Conservation (phyloP, 805 yeast species). For the Ogataea pini region DNA sequence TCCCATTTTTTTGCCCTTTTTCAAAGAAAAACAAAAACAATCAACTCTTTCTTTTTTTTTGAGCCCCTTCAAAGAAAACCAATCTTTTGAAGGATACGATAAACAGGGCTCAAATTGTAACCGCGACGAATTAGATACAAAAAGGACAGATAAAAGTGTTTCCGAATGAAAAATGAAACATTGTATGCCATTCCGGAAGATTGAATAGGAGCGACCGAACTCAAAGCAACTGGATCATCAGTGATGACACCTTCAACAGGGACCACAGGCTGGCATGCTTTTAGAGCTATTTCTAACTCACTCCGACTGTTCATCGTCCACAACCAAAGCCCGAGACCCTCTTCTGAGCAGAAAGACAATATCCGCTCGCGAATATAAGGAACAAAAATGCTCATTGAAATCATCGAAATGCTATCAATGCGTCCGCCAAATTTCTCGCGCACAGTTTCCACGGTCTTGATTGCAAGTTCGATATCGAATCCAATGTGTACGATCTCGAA, state of each 20-base stretch:
- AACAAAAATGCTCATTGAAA: slow-evolving; percentile 26
- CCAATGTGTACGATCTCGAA: slow-evolving; percentile 36
- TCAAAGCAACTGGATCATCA: slow-evolving; percentile 19
- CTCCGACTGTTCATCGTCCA: slow-evolving; percentile 38
- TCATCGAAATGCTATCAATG: slow-evolving; percentile 26
- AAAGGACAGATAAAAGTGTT: slow-evolving; percentile 17
- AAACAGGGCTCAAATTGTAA: slow-evolving; percentile 21
- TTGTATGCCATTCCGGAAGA: slow-evolving; percentile 11
- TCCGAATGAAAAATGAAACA: slow-evolving; percentile 17
- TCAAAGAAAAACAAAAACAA: slow-evolving; percentile 3
- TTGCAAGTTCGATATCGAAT: slow-evolving; percentile 26
- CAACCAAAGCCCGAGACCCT: slow-evolving; percentile 34
- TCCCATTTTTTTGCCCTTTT: neutral
- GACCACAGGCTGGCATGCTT: slow-evolving; percentile 21
- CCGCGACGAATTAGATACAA: slow-evolving; percentile 24
- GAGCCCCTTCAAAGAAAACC: slow-evolving; percentile 28
- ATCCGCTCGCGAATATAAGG: slow-evolving; percentile 20
- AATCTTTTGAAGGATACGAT: slow-evolving; percentile 18
- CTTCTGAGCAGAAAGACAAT: slow-evolving; percentile 17
- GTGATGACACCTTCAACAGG: slow-evolving; percentile 20
- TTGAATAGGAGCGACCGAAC: neutral
- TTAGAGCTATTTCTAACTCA: slow-evolving; percentile 24
- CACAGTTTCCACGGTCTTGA: slow-evolving; percentile 24
- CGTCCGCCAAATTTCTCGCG: slow-evolving; percentile 20
- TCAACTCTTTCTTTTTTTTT: neutral